Evolutionary conservation across 352 stramenopile species (phyloP), one percentile per base, ranked within the genome.

Genomic region (Phytophthora pini): DNA sequence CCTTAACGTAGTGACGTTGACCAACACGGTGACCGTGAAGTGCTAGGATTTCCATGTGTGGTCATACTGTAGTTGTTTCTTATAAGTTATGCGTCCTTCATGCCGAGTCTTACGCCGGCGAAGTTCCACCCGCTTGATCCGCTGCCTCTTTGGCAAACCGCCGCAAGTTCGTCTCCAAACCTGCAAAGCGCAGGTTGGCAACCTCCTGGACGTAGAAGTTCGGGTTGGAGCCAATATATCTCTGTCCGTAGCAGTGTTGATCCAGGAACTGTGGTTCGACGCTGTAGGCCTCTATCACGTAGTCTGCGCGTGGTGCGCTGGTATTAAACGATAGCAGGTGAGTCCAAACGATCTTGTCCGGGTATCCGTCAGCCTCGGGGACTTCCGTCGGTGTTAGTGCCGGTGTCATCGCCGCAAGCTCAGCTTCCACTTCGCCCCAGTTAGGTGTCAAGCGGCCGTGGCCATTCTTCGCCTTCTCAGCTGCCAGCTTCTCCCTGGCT

Each of bases 301-400:
- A 90, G 65, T 79, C 54, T 6, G 17, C 39, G 4, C 71, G 65
- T 8, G 43, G 53, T 0, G 72, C 72, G 27, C 54, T 74, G 12
- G 53, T 73, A 43, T 84, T 84, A 62, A 92, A 84, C 24, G 82
- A 76, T 61, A 88, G 46, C 60, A 93, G 64, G 38, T 91, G 82
- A 13, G 84, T 88, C 74, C 84, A 88, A 45, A 91, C 78, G 17
- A 69, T 68, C 4, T 79, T 72, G 45, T 87, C 78, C 27, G 71
- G 66, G 32, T 70, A 65, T 64, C 65, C 53, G 40, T 75, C 68
- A 2, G 46, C 8, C 8, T 71, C 55, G 0, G 20, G 13, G 20
- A 43, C 10, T 11, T 45, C 32, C 32, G 47, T 31, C 5, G 2
- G 24, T 26, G 64, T 68, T 13, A 49, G 39, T 15, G 32, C 34